phyloP scores from a whole-genome alignment of 2,329 filamentous ascomycete genomes.

The Epicoccum nigrum region DNA sequence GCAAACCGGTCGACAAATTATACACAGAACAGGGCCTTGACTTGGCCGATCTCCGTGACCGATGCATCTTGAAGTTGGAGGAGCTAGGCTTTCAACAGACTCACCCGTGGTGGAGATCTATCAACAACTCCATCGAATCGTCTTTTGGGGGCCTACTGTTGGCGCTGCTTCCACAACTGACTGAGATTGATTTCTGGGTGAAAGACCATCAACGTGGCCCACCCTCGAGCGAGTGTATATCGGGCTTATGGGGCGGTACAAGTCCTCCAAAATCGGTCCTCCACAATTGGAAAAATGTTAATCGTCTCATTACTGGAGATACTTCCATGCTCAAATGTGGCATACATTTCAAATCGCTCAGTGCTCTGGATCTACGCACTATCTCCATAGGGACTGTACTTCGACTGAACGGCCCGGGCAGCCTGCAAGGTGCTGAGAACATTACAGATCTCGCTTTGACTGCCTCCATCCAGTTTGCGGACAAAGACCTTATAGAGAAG shows the following conservation, averaged over 20 bases:
- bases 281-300: conserved; percentile 14
- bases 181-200: conserved; percentile 26
- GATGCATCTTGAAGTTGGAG: conserved; percentile 17
- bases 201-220: conserved; percentile 26
- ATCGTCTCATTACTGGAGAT: conserved; percentile 23
- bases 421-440: conserved; percentile 24
- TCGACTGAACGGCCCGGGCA: conserved; percentile 30
- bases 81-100: conserved; percentile 16
- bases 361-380: conserved; percentile 19
- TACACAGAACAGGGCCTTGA: conserved; percentile 23
- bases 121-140: conserved; percentile 32
- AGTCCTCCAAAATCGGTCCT: conserved; percentile 13
- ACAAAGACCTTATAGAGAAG: conserved; percentile 19
- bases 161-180: conserved; percentile 26
- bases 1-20: conserved; percentile 20
- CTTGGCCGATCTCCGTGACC: conserved; percentile 17
- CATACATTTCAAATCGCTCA: conserved; percentile 22
- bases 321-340: conserved; percentile 23
- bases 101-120: conserved; percentile 25
- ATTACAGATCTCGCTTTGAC: conserved; percentile 22
- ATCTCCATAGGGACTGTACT: conserved; percentile 25
- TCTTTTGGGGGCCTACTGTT: conserved; percentile 31
- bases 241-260: conserved; percentile 28
- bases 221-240: conserved; percentile 26
- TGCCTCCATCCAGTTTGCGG: conserved; percentile 26